These are phyloP conservation scores for Haplosporangium gracile DNA, from an alignment of 192 early-diverging fungal genomes.

Conservation along the genomic window DNA sequence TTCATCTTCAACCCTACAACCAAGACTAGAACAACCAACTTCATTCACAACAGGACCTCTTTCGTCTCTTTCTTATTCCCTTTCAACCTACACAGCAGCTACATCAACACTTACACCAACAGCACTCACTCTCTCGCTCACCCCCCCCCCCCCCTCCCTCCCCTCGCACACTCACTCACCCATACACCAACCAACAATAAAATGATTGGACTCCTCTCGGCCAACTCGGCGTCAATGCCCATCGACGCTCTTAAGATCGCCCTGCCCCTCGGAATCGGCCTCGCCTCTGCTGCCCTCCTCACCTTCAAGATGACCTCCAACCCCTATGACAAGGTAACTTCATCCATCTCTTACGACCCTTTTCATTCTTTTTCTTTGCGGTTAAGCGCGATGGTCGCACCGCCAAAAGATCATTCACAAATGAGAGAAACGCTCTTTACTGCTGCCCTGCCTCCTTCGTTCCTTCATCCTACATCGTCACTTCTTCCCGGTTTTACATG, in stretches of 20 bases:
- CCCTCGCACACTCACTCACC: neutral
- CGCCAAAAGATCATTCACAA: neutral
- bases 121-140: no score
- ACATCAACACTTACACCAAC: neutral
- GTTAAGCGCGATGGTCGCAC: neutral
- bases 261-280: constrained; percentile 37
- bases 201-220: constrained; percentile 39
- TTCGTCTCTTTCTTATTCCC: neutral
- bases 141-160: no score
- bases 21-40: neutral
- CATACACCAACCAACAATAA: neutral
- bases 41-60: neutral
- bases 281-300: constrained; percentile 41
- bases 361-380: no score
- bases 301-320: constrained; percentile 9
- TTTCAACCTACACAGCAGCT: neutral
- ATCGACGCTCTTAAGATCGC: constrained; percentile 23
- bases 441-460: neutral
- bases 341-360: neutral
- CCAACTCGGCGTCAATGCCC: constrained; percentile 10
- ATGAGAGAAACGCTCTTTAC: neutral
- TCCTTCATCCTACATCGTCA: neutral
- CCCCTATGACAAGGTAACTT: neutral
- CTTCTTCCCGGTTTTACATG: neutral
- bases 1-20: neutral